A percentile compares a stretch with the other conserved stretches of the same genome.
Evolutionary conservation across 2,329 filamentous ascomycete species (phyloP).

Genomic region (Daldinia eschscholtzii): DNA sequence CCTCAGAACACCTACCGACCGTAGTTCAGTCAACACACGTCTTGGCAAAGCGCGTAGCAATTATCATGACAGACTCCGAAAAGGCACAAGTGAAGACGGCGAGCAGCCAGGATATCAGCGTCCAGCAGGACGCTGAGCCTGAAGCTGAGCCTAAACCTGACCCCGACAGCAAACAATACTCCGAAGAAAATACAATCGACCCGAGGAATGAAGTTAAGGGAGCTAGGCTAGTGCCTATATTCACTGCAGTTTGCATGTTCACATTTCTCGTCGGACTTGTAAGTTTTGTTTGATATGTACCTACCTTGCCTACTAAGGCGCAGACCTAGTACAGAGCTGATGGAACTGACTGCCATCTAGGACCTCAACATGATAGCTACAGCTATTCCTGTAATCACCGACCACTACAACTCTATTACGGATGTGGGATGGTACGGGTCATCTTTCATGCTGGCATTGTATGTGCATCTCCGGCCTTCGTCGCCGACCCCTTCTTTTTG

Average conservation of each 20-base stretch:
- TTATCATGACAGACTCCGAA: not conserved
- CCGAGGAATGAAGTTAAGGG: not conserved
- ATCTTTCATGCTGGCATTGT: not conserved
- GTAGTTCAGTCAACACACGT: not conserved
- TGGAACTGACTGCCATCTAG: not conserved
- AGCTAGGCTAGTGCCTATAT: not conserved
- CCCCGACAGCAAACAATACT: not conserved
- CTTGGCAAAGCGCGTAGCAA: too few species aligned
- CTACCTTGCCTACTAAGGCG: not conserved
- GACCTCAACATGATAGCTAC: not conserved
- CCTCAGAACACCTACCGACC: not conserved
- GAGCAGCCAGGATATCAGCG: not conserved
- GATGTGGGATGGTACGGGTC: not conserved
- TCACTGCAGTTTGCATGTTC: not conserved
- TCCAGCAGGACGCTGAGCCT: not conserved
- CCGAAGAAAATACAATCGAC: not conserved
- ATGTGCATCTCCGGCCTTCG: not conserved
- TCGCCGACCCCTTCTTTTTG: not conserved
- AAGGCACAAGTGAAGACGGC: not conserved
- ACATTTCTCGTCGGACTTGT: not conserved
- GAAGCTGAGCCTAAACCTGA: too few species aligned
- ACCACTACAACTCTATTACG: not conserved
- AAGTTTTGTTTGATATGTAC: not conserved
- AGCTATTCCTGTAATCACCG: not conserved
- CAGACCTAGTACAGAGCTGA: not conserved